These are phyloP conservation scores for Imleria badia DNA, from an alignment of 768 basidiomycete genomes.

Conservation along the genomic window DNA sequence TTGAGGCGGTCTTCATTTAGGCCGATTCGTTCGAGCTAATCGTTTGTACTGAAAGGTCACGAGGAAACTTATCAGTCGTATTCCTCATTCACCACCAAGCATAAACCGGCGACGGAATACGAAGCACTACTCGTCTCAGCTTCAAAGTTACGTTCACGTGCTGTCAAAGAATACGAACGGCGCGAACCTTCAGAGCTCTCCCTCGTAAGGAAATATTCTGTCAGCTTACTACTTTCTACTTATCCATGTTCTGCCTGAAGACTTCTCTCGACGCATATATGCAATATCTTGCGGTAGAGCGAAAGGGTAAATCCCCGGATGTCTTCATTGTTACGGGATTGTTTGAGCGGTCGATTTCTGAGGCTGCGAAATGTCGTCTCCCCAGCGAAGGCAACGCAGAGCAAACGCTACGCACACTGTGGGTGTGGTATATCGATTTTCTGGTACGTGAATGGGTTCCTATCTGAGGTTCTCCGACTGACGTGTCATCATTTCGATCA, in stretches of 20 bases:
- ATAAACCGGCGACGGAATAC: constrained; percentile 73
- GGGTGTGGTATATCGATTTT: constrained; percentile 72
- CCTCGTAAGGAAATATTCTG: constrained; percentile 45
- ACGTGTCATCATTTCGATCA: background rate
- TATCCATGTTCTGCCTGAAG: constrained; percentile 11
- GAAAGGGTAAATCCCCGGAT: constrained; percentile 59
- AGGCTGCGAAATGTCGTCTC: constrained; percentile 62
- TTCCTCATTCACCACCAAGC: constrained; percentile 83
- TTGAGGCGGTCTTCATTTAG: background rate
- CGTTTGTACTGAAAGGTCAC: constrained; percentile 48
- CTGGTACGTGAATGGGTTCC: constrained; percentile 44
- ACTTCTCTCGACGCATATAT: constrained; percentile 60
- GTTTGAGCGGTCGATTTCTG: constrained; percentile 75
- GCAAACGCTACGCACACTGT: constrained; percentile 60
- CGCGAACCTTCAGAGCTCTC: constrained; percentile 62
- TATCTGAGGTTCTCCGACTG: background rate
- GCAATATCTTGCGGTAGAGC: constrained; percentile 62
- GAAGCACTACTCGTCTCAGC: constrained; percentile 74
- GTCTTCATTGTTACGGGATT: constrained; percentile 53
- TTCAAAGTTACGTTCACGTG: constrained; percentile 65
- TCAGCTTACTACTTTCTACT: constrained; percentile 2
- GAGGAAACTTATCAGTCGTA: constrained; percentile 84
- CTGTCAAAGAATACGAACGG: constrained; percentile 58
- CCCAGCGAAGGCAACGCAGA: constrained; percentile 56
- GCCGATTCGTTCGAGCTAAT: background rate